Percentiles rank a stretch among this genome's conserved stretches.
phyloP scores from a whole-genome alignment of 1,139 yeast genomes.

The Oligophagozyma castellii region DNA sequence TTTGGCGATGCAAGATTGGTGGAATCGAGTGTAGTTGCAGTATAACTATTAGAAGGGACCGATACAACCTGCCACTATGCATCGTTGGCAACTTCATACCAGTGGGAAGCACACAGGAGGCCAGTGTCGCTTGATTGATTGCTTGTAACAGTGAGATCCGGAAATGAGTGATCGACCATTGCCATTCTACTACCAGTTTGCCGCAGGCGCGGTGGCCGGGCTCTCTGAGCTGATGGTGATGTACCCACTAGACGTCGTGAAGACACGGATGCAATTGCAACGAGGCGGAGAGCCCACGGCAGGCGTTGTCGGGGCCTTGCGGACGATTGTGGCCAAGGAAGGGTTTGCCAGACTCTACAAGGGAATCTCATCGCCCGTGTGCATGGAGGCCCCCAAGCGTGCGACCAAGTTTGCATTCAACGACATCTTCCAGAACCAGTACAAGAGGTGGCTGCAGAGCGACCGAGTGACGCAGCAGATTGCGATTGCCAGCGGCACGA shows the following conservation, averaged over 20 bases:
- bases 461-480: slow-evolving; percentile 63
- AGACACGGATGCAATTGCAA: slow-evolving; percentile 82
- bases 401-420: slow-evolving; percentile 98
- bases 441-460: slow-evolving; percentile 51
- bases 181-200: slow-evolving; percentile 50
- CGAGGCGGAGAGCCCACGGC: slow-evolving; percentile 42
- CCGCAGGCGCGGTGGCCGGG: slow-evolving; percentile 95
- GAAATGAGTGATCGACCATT: slow-evolving; percentile 2
- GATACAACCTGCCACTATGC: slow-evolving; percentile 92
- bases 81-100: slow-evolving; percentile 95
- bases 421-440: slow-evolving; percentile 90
- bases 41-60: slow-evolving; percentile 83
- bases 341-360: slow-evolving; percentile 76
- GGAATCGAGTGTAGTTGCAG: slow-evolving; percentile 85
- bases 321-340: slow-evolving; percentile 73
- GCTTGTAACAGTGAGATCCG: background rate
- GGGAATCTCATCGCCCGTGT: slow-evolving; percentile 89
- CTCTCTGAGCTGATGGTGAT: slow-evolving; percentile 91
- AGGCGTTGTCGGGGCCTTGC: slow-evolving; percentile 75
- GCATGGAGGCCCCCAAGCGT: slow-evolving; percentile 99
- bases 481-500: slow-evolving; percentile 88
- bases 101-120: slow-evolving; percentile 24
- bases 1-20: slow-evolving; percentile 80
- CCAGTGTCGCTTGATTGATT: no score
- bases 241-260: slow-evolving; percentile 97